Evolutionary conservation across 345 rosid genomes (phyloP).

Genomic region (Eutrema yunnanense): DNA sequence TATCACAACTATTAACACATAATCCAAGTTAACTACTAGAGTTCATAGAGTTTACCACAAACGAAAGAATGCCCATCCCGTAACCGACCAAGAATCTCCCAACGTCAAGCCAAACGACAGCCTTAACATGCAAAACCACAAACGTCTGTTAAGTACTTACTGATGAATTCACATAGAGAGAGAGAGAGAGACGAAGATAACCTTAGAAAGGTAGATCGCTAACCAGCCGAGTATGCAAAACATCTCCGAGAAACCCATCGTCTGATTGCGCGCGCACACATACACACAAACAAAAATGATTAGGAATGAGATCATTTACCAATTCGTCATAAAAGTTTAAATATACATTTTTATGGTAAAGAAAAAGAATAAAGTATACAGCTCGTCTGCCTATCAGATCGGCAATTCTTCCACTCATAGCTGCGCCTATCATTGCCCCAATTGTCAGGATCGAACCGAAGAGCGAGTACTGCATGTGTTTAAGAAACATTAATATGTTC

Average conservation of each 20-base stretch:
- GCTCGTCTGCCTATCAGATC: conserved; percentile 65
- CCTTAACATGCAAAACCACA: conserved; percentile 28
- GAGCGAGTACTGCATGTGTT: conserved; percentile 53
- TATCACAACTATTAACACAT: no score
- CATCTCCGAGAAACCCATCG: conserved; percentile 62
- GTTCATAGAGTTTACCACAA: conserved; percentile 47
- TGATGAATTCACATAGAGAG: neutral
- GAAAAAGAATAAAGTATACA: conserved; percentile 26
- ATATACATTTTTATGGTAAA: neutral
- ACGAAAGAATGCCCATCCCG: conserved; percentile 74
- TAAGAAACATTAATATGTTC: neutral
- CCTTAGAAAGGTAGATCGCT: conserved; percentile 51
- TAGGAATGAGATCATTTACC: neutral
- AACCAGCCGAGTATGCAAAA: conserved; percentile 70
- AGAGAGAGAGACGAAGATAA: neutral
- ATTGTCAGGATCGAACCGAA: conserved; percentile 72
- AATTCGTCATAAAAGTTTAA: neutral
- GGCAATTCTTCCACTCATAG: conserved; percentile 59
- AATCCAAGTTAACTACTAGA: neutral
- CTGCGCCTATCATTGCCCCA: conserved; percentile 86
- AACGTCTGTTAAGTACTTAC: neutral
- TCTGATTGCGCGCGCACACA: conserved; percentile 24
- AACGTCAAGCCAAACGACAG: conserved; percentile 46
- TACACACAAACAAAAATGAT: neutral
- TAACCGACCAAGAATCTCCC: conserved; percentile 65